Evolutionary conservation across 768 basidiomycete species (phyloP).

Genomic region (Pholiota molesta): DNA sequence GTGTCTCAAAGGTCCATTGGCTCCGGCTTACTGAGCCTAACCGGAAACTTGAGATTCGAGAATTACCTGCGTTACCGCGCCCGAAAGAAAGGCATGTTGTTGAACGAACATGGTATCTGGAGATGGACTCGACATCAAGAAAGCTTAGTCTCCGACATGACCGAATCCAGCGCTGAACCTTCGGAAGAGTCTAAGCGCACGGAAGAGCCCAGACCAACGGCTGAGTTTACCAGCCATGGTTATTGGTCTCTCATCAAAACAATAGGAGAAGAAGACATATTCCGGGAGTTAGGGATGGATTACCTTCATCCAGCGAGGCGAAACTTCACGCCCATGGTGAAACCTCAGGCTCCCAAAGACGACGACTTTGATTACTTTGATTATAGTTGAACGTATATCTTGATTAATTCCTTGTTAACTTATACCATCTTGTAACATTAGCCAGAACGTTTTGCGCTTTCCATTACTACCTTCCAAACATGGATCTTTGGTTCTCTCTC

Average conservation of each 20-base stretch:
- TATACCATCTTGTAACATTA: background rate
- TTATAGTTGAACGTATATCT: background rate
- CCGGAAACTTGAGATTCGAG: slow-evolving; percentile 57
- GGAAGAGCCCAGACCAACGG: background rate
- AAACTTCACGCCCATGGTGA: slow-evolving; percentile 16
- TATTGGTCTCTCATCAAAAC: slow-evolving; percentile 51
- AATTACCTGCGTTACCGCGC: slow-evolving; percentile 47
- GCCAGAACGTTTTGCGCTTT: background rate
- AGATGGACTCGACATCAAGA: slow-evolving; percentile 38
- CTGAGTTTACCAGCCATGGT: slow-evolving; percentile 26
- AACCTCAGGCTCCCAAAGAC: background rate
- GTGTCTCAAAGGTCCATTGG: slow-evolving; percentile 52
- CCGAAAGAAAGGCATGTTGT: slow-evolving; percentile 42
- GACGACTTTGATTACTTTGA: background rate
- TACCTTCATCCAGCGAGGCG: slow-evolving; percentile 24
- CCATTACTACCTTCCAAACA: background rate
- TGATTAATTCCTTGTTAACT: background rate
- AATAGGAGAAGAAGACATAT: slow-evolving; percentile 46
- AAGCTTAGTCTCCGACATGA: background rate
- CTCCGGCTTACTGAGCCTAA: slow-evolving; percentile 54
- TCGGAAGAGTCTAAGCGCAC: background rate
- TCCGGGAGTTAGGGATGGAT: slow-evolving; percentile 44
- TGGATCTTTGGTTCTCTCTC: background rate
- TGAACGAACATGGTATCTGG: slow-evolving; percentile 72
- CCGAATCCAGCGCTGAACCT: background rate